Percentiles rank a stretch among this genome's conserved stretches.
These are phyloP conservation scores for Vigna nakashimae DNA, from an alignment of 306 rosid genomes.

Conservation along the genomic window DNA sequence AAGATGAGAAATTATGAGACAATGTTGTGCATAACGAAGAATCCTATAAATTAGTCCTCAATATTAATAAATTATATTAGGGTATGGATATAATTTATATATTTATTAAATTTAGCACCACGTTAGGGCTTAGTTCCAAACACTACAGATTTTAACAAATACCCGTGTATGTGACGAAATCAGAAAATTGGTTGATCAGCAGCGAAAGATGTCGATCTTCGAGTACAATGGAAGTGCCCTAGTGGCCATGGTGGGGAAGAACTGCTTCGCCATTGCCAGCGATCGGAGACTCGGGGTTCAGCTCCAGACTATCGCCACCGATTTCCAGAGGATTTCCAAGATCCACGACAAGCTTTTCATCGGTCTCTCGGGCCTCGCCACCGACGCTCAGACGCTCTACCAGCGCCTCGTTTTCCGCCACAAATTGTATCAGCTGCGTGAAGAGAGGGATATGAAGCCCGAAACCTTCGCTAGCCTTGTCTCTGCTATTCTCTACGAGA, in stretches of 20 bases:
- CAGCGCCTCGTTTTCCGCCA: constrained; percentile 26
- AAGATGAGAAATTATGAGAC: too few relatives aligned
- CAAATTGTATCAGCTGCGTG: constrained; percentile 23
- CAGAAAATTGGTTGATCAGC: background rate
- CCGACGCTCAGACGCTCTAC: constrained; percentile 27
- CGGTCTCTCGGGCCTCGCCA: constrained; percentile 30
- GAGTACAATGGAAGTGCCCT: constrained; percentile 32
- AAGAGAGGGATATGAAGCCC: constrained; percentile 31
- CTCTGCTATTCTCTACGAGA: constrained; percentile 23
- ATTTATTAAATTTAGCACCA: background rate
- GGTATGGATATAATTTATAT: too few relatives aligned
- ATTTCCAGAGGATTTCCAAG: constrained; percentile 22
- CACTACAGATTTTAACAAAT: background rate
- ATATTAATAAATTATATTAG: too few relatives aligned
- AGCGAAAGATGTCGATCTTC: constrained; percentile 5
- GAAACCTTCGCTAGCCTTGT: constrained; percentile 22
- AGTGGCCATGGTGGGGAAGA: constrained; percentile 31
- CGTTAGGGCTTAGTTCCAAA: background rate
- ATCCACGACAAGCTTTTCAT: constrained; percentile 30
- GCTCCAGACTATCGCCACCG: constrained; percentile 25
- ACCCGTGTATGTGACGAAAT: background rate
- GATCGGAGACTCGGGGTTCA: constrained; percentile 33
- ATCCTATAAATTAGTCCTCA: too few relatives aligned
- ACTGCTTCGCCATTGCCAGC: constrained; percentile 31
- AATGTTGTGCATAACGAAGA: too few relatives aligned